phyloP scores from a whole-genome alignment of 768 basidiomycete genomes.

The Lentinula boryana region DNA sequence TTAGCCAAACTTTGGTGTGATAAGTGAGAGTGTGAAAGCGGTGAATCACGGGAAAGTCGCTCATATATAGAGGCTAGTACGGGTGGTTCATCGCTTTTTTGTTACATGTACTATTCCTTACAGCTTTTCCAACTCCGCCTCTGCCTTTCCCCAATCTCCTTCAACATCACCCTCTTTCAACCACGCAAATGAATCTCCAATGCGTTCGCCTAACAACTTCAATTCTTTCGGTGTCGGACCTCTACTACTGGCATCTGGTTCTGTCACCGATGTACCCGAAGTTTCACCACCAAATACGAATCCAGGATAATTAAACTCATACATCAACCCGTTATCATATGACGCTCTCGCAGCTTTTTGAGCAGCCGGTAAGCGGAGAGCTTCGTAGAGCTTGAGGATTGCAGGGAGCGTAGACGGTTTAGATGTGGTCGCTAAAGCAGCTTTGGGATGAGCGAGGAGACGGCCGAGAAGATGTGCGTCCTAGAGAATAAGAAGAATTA shows the following conservation, averaged over 20 bases:
- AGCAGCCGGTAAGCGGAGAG: slow-evolving; percentile 13
- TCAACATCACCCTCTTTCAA: slow-evolving; percentile 14
- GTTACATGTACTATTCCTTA: not conserved
- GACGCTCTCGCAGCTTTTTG: slow-evolving; percentile 11
- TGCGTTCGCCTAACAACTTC: slow-evolving; percentile 10
- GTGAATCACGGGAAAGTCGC: not conserved
- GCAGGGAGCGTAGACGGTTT: slow-evolving; percentile 7
- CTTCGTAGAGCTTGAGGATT: slow-evolving; percentile 15
- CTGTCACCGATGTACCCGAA: not conserved
- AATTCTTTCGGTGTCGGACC: slow-evolving; percentile 1
- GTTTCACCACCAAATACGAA: not conserved
- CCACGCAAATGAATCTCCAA: slow-evolving; percentile 14
- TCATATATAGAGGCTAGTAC: not conserved
- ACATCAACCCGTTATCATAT: slow-evolving; percentile 14
- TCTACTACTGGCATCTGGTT: not conserved
- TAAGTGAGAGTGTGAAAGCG: not conserved
- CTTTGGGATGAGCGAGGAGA: slow-evolving; percentile 11
- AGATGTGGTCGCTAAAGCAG: not conserved
- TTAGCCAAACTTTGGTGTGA: not conserved
- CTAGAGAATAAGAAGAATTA: not conserved
- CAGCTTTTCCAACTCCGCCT: slow-evolving; percentile 1
- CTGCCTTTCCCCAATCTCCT: slow-evolving; percentile 14
- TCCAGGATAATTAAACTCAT: slow-evolving; percentile 14
- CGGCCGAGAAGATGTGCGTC: slow-evolving; percentile 19
- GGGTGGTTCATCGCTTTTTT: not conserved